These are phyloP conservation scores for Didymosphaeria variabile DNA, from an alignment of 2,329 filamentous ascomycete genomes.

Conservation along the genomic window DNA sequence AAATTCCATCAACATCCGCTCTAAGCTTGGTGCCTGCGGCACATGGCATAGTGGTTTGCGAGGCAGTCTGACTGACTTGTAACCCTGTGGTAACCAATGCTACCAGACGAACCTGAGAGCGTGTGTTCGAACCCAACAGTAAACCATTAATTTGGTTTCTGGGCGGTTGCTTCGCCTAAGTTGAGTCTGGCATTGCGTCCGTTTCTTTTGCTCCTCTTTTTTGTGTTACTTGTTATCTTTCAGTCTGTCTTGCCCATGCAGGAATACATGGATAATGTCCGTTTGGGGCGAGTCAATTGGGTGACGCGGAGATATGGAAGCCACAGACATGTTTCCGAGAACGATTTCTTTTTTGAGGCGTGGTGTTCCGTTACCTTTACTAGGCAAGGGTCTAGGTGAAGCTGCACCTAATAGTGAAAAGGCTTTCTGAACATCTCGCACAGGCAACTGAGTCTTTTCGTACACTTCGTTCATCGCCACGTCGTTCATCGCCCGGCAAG, in stretches of 20 bases:
- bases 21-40: neutral
- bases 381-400: too few species aligned
- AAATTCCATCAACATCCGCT: neutral
- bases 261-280: too few species aligned
- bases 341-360: too few species aligned
- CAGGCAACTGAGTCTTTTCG: too few species aligned
- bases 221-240: neutral
- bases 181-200: neutral
- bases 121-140: neutral
- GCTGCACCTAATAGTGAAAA: too few species aligned
- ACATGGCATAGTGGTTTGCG: neutral
- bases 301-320: too few species aligned
- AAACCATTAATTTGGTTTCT: neutral
- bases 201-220: constrained; percentile 8
- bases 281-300: too few species aligned
- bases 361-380: too few species aligned
- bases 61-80: constrained; percentile 1
- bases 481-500: too few species aligned
- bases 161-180: neutral
- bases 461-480: too few species aligned
- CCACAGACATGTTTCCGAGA: too few species aligned
- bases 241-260: neutral
- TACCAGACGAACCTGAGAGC: neutral
- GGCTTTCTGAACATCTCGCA: too few species aligned
- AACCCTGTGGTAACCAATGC: neutral